Percentiles rank a stretch among this genome's conserved stretches.
Evolutionary conservation across 2,329 filamentous ascomycete genomes (phyloP).

Genomic region (Fusarium sp.): DNA sequence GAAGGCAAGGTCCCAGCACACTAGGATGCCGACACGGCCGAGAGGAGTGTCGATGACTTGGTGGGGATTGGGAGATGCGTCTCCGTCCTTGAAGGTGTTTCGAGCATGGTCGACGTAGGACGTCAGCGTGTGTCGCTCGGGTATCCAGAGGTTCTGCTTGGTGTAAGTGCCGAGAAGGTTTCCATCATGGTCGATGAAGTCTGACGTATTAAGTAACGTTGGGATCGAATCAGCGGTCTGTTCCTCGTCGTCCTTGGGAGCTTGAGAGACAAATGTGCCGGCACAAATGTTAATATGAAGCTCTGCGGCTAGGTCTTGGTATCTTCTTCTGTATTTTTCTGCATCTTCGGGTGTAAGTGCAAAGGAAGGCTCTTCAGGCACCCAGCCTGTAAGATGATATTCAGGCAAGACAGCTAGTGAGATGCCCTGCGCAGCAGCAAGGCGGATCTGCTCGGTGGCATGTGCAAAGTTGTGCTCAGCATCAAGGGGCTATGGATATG

Average conservation of each 20-base stretch:
- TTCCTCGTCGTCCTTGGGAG: constrained; percentile 56
- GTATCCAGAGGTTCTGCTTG: constrained; percentile 83
- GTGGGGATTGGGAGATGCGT: constrained; percentile 56
- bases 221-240: constrained; percentile 59
- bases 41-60: constrained; percentile 70
- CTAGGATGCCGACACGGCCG: constrained; percentile 69
- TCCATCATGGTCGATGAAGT: constrained; percentile 76
- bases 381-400: constrained; percentile 82
- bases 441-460: constrained; percentile 34
- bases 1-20: constrained; percentile 85
- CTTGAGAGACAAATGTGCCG: constrained; percentile 75
- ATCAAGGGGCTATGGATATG: constrained; percentile 35
- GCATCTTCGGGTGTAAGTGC: constrained; percentile 64
- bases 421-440: constrained; percentile 28
- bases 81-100: constrained; percentile 59
- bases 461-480: constrained; percentile 38
- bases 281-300: constrained; percentile 76
- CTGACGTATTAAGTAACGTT: constrained; percentile 69
- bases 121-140: constrained; percentile 71
- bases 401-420: constrained; percentile 74
- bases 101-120: constrained; percentile 38
- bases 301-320: constrained; percentile 73
- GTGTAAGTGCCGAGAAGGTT: constrained; percentile 72
- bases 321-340: constrained; percentile 67
- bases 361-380: constrained; percentile 72